These are phyloP conservation scores for Santalum album DNA, from an alignment of 164 flowering plant genomes.

Conservation along the genomic window DNA sequence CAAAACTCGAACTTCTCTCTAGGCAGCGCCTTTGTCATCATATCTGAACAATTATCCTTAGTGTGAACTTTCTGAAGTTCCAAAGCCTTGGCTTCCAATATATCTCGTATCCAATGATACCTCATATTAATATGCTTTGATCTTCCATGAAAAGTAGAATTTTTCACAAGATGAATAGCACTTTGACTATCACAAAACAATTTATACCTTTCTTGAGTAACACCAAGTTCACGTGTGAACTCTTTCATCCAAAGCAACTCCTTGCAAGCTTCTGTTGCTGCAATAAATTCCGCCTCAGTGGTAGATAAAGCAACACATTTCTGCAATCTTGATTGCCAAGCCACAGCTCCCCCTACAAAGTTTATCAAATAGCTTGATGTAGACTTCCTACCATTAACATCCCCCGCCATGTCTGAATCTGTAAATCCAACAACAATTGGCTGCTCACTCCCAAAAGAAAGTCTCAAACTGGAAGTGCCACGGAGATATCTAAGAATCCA, in stretches of 20 bases:
- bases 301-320: neutral
- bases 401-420: neutral
- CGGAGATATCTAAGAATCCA: neutral
- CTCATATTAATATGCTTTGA: neutral
- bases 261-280: neutral
- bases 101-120: neutral
- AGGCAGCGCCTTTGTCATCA: neutral
- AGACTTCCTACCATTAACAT: neutral
- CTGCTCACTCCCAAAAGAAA: neutral
- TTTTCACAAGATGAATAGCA: neutral
- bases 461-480: neutral
- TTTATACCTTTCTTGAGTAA: neutral
- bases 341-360: neutral
- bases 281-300: neutral
- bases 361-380: neutral
- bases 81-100: neutral
- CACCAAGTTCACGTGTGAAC: neutral
- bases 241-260: neutral
- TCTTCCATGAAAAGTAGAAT: neutral
- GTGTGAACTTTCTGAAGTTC: neutral
- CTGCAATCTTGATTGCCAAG: neutral
- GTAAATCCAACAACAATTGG: neutral
- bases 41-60: neutral
- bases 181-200: neutral
- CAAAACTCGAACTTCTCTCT: neutral